Base-by-base conservation (phyloP, 1,139 yeast species). In the Yamadazyma songkhlaensis region DNA sequence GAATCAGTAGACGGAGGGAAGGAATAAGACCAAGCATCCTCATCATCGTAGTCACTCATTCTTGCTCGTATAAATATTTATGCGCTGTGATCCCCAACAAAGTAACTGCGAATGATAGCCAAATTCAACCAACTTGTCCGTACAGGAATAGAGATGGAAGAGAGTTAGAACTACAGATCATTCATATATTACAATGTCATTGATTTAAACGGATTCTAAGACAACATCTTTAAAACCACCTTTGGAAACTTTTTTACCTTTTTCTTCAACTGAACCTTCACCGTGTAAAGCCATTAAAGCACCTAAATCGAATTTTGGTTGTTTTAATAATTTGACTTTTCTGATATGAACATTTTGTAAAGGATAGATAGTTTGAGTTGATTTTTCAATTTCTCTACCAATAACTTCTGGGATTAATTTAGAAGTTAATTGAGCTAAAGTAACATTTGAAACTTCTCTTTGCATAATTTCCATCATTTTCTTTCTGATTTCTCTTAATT, bases 301-400 rank as follows among this genome's bases (percentile, higher is more conserved):
- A 57, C 75, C 74, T 57, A 71, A 68, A 58, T 71, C 77, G 67
- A 71, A 71, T 60, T 71, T 71, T 51, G 77, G 77, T 57, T 65
- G 74, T 62, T 71, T 71, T 61, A 71, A 69, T 53, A 71, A 67
- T 63, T 71, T 71, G 46, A 71, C 77, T 62, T 71, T 71, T 69
- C 76, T 69, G 57, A 71, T 68, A 64, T 70, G 75, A 49, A 71
- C 71, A 60, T 71, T 69, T 59, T 71, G 77, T 58, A 71, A 71
- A 51, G 77, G 77, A 59, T 67, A 68, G 55, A 71, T 67, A 44
- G 74, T 57, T 59, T 68, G 74, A 44, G 77, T 71, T 38, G 75
- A 66, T 62, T 71, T 71, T 60, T 70, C 76, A 54, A 71, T 71
- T 59, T 71, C 77, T 60, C 77, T 73, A 51, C 75, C 74, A 55